Evolutionary conservation across 2,329 filamentous ascomycete species (phyloP), one percentile per base, ranked within the genome.

Genomic region (Calonectria hongkongensis): DNA sequence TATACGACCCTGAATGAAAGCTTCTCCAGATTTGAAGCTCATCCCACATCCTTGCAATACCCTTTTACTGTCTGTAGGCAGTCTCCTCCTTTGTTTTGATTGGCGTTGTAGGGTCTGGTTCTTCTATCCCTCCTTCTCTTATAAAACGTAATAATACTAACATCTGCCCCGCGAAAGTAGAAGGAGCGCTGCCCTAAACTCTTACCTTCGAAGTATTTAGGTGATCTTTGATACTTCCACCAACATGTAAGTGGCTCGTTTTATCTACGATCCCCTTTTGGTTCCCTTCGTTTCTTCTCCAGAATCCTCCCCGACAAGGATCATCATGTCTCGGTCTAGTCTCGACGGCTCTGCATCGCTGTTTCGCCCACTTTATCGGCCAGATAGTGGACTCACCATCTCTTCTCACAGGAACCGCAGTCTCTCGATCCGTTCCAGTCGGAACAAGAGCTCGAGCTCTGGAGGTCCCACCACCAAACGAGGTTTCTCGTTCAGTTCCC

Each of bases 401-500:
- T 54, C 74, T 5, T 65, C 73, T n/a, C 66, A 43, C 78, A 94
- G 93, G 93, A 93, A 94, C 81, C 93, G 94, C 80, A 91, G 92
- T 73, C 89, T 95, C 73, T 95, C 93, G 36, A 91, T 94, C 81
- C 93, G 94, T 79, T 94, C 93, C 73, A 90, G 90, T 83, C 91
- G 90, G 74, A 82, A 82, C 80, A 83, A 85, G 81, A 78, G 80
- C 79, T 82, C 83, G 77, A 79, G 84, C 81, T 80, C 84, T 62
- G 79, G 83, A 28, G 75, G 76, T 79, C 80, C 83, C 58, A 81
- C 86, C 70, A 81, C 83, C 74, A 92, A 90, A 79, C 92, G 94
- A 82, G 93, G 92, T 81, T 98, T 98, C 87, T 94, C 92, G 72
- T 94, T 98, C 87, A 92, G 91, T 76, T 97, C 95, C 25, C 92